Conservation (phyloP, 352 stramenopile species). For the Globisporangium viniferum region DNA sequence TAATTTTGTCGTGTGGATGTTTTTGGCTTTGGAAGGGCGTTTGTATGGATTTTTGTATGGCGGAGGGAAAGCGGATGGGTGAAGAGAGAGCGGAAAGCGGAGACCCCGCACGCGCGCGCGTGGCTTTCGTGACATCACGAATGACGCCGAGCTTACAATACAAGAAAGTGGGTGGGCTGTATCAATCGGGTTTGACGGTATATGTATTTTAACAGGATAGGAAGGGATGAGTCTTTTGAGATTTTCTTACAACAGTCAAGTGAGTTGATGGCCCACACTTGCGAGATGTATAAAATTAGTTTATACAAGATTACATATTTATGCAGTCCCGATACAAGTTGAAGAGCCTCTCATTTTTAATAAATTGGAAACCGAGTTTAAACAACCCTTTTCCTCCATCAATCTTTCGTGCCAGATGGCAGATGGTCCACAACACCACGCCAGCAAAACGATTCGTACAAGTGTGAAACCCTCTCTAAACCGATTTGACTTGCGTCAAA, state of each 20-base stretch:
- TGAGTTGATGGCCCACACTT: no score
- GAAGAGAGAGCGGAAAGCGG: not conserved
- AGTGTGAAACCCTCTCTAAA: not conserved
- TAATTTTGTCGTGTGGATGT: not conserved
- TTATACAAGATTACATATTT: no score
- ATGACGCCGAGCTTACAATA: not conserved
- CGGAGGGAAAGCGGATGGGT: not conserved
- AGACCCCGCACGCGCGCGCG: not conserved
- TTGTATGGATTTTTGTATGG: conserved; percentile 12
- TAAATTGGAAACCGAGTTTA: not conserved
- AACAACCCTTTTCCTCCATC: not conserved
- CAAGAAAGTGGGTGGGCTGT: not conserved
- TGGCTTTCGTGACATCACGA: conserved; percentile 4
- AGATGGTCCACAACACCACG: not conserved
- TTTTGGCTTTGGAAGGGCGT: not conserved
- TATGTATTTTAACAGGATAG: not conserved
- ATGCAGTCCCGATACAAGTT: not conserved
- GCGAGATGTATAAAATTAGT: no score
- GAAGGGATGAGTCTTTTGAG: no score
- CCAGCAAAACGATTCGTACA: not conserved
- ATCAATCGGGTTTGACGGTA: not conserved
- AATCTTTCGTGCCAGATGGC: not conserved
- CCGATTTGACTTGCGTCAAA: not conserved
- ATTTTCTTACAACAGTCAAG: no score
- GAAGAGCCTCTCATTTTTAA: not conserved